Evolutionary conservation across 164 flowering plant genomes (phyloP).

Genomic region (Aristolochia contorta): DNA sequence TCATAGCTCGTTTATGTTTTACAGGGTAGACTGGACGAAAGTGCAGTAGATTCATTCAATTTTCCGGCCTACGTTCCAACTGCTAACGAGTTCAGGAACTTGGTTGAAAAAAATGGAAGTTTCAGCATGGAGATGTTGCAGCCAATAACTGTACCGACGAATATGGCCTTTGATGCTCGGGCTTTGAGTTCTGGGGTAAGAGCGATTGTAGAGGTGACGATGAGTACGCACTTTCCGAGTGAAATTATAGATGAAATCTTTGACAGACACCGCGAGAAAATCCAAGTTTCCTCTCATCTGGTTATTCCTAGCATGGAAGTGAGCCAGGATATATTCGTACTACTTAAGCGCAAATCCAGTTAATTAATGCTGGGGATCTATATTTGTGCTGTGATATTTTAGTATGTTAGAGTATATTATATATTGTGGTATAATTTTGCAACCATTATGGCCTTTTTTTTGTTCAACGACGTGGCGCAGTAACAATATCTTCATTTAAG

Average conservation of each 20-base stretch:
- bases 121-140: conserved; percentile 11
- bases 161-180: not conserved
- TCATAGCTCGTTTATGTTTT: not conserved
- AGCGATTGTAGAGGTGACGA: conserved; percentile 6
- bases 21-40: conserved; percentile 15
- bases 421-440: no score
- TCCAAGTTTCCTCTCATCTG: not conserved
- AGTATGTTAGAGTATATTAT: no score
- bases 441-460: no score
- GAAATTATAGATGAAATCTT: conserved; percentile 31
- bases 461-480: no score
- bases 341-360: not conserved
- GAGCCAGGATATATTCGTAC: not conserved
- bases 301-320: not conserved
- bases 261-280: conserved; percentile 6
- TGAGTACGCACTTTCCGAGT: conserved; percentile 32
- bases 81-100: conserved; percentile 1
- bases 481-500: no score
- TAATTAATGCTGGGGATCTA: not conserved
- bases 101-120: conserved; percentile 10
- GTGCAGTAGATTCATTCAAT: conserved; percentile 15
- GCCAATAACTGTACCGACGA: not conserved
- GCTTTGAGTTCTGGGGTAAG: not conserved
- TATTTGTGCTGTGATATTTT: no score
- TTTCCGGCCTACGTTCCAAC: conserved; percentile 12